Evolutionary conservation across 2,329 filamentous ascomycete species (phyloP).

Genomic region (Neoarthrinium moseri): DNA sequence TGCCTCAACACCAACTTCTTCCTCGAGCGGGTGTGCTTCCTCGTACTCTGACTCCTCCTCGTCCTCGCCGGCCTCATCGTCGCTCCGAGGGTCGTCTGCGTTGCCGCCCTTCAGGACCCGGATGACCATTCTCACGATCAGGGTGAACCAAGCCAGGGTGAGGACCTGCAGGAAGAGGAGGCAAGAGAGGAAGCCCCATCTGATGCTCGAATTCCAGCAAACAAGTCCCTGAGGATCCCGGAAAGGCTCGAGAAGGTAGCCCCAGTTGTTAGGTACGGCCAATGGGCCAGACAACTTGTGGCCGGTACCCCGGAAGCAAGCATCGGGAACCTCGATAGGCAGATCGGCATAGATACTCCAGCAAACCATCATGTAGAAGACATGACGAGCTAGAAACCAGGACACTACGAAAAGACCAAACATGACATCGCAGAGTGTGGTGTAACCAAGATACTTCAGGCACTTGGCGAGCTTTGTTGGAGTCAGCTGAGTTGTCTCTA

Average conservation of each 20-base stretch:
- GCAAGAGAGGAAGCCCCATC: constrained; percentile 73
- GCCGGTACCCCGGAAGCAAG: constrained; percentile 67
- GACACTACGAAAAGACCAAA: constrained; percentile 84
- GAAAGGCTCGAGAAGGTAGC: constrained; percentile 74
- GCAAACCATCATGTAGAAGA: constrained; percentile 75
- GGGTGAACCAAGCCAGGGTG: constrained; percentile 82
- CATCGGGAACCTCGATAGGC: constrained; percentile 59
- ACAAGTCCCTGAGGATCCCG: constrained; percentile 68
- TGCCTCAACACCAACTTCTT: constrained; percentile 73
- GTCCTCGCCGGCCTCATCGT: constrained; percentile 73
- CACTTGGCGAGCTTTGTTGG: constrained; percentile 94
- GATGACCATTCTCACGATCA: constrained; percentile 82
- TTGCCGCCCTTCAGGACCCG: constrained; percentile 73
- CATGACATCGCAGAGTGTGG: constrained; percentile 72
- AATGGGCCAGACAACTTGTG: constrained; percentile 54
- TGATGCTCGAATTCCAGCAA: constrained; percentile 75
- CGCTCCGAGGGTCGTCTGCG: constrained; percentile 84
- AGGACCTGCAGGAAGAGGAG: constrained; percentile 78
- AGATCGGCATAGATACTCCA: constrained; percentile 76
- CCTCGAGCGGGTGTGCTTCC: constrained; percentile 59
- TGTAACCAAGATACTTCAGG: constrained; percentile 83
- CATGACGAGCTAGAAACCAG: constrained; percentile 83
- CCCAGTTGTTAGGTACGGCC: constrained; percentile 48
- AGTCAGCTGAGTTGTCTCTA: too few species aligned
- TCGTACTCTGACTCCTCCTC: constrained; percentile 55